phyloP scores from a whole-genome alignment of 305 asterid species.

The Fraxinus greggii region DNA sequence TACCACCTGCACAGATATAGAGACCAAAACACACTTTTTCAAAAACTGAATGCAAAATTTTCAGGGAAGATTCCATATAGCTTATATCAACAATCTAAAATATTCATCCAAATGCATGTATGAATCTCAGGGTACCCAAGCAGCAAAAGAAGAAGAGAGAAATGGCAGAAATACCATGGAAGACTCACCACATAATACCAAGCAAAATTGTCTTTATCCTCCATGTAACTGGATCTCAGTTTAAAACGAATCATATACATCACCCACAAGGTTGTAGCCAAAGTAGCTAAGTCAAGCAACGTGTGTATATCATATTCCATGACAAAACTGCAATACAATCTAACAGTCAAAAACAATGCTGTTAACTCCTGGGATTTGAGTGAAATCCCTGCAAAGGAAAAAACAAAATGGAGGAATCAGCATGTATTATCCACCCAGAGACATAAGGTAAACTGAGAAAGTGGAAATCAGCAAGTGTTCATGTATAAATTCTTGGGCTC shows the following conservation, averaged over 20 bases:
- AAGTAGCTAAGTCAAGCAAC: slow-evolving; percentile 65
- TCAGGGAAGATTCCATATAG: neutral
- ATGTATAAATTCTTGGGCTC: neutral
- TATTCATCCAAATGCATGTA: neutral
- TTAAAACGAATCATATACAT: slow-evolving; percentile 73
- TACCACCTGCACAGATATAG: slow-evolving; percentile 36
- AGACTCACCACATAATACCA: slow-evolving; percentile 64
- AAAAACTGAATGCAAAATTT: slow-evolving; percentile 18
- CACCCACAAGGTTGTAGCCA: slow-evolving; percentile 80
- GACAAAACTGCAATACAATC: slow-evolving; percentile 75
- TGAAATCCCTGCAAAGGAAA: slow-evolving; percentile 62
- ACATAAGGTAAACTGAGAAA: neutral
- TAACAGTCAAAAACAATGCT: slow-evolving; percentile 73
- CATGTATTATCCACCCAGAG: neutral
- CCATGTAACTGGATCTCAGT: slow-evolving; percentile 73
- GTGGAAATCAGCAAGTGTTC: neutral
- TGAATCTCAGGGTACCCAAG: neutral
- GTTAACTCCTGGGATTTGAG: slow-evolving; percentile 83
- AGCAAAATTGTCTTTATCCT: slow-evolving; percentile 71
- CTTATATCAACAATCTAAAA: neutral
- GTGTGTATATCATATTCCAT: slow-evolving; percentile 90
- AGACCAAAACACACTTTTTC: neutral
- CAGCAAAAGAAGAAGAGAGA: slow-evolving; percentile 5
- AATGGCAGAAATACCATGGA: neutral
- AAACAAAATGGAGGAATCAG: slow-evolving; percentile 8